Base-by-base conservation (phyloP, 768 basidiomycete species). In the Tricholoma saponaceum region DNA sequence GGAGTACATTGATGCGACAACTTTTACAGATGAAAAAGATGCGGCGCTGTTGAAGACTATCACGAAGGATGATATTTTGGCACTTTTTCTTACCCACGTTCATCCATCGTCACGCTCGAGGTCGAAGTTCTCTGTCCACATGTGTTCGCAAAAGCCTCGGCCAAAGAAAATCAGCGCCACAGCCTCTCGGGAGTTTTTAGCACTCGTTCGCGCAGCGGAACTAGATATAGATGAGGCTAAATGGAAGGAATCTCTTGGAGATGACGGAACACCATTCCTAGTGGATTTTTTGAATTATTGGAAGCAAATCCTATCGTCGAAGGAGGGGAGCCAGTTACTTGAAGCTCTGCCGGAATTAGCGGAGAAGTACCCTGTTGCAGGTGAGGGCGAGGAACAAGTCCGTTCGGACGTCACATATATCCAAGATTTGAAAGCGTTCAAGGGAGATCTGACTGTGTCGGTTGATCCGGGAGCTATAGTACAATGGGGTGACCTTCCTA, bases 41-140 rank as follows among this genome's bases (percentile, higher is more conserved):
- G 87, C 89, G 9, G 75, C 79, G 33, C 65, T 83, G 5, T 72
- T 98, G 56, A 73, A 80, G 51, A 74, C 72, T 7, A 75, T 95
- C 58, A 87, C 82, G 16, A 93, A 92, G 71, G 72, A 83, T 3
- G 92, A 97, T 30, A 76, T 98, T 32, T 61, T 92, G 23, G 66
- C 78, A 8, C 73, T 97, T 51, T 94, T 93, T 80, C 72, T 80
- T 41, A 73, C 77, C 14, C 80, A 81, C 54, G 83, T 92, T 52
- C 86, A 92, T 66, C 88, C 87, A 4, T 81, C 77, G 0, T 90
- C 91, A 0, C 60, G 74, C 26, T 80, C 76, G 2, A 86, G 95
- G 37, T 78, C 89, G 13, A 98, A 98, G 72, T 74, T 94, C 52
- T 93, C 95, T 1, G 77, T 92, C 49, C 96, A 95, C 61, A 76